Evolutionary conservation across 805 yeast genomes (phyloP), one percentile per base, ranked within the genome.

Genomic region (Groenewaldozyma tartarivorans): DNA sequence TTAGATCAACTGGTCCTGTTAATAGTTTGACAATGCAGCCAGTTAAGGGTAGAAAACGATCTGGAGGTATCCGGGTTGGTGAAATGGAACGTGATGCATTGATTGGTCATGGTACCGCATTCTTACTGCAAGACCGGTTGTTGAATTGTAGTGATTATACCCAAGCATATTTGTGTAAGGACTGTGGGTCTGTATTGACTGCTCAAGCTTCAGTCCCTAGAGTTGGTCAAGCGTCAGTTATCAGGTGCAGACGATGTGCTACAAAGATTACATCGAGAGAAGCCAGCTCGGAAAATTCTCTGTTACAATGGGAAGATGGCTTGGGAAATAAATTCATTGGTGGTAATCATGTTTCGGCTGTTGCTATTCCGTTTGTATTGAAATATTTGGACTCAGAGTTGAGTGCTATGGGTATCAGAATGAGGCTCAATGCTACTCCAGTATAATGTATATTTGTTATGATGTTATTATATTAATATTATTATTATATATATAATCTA

Each of bases 61-160:
- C 82, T 50, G 98, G 98, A 67, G 98, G 98, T 81, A 92, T 92
- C 53, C 94, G 98, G 74, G 94, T 92, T 31, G 98, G 98, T 63
- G 98, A 92, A 65, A 92, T 92, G 98, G 98, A 92, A 68, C 83
- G 98, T 68, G 98, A 92, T 74, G 98, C 98, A 2, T 71, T 92
- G 55, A 87, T 92, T 62, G 98, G 97, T 45, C 98, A 92, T 59
- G 98, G 98, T 65, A 82, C 98, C 4, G 87, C 98, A 1, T 92
- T 75, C 77, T 67, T 92, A 54, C 69, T 92, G 52, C 97, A 90
- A 64, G 98, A 92, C 62, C 79, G 98, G 66, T 70, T 92, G 57
- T 72, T 92, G 60, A 92, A 92, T 66, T 87, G 95, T 58, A 83
- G 95, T 5, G 98, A 92, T 63, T 92, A 92, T 67, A 77, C 97